Evolutionary conservation across 2,329 filamentous ascomycete species (phyloP).

Genomic region (Sphaerulina populicola): DNA sequence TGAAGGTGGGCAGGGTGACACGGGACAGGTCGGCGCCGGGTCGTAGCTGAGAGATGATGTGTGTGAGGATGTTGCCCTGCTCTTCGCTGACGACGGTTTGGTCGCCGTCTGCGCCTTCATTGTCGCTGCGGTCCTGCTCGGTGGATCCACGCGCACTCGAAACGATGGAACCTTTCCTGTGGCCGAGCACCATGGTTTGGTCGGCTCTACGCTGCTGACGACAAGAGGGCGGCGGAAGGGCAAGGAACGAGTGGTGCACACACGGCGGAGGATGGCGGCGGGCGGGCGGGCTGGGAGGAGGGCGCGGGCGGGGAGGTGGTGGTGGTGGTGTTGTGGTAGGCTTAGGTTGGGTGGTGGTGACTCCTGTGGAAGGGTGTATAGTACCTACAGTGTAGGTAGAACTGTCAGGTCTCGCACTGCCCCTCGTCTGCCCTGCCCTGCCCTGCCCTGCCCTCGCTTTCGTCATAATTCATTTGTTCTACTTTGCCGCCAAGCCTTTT

Average conservation of each 20-base stretch:
- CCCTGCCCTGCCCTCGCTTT: no score
- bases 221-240: neutral
- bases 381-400: no score
- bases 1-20: slow-evolving; percentile 93
- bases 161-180: slow-evolving; percentile 41
- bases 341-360: no score
- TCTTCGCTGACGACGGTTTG: slow-evolving; percentile 80
- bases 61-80: slow-evolving; percentile 90
- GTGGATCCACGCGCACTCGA: slow-evolving; percentile 38
- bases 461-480: no score
- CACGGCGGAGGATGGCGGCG: neutral
- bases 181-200: slow-evolving; percentile 41
- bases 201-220: neutral
- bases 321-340: neutral
- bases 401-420: no score
- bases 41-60: slow-evolving; percentile 94
- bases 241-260: neutral
- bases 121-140: slow-evolving; percentile 36
- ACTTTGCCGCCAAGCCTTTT: no score
- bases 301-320: no score
- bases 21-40: slow-evolving; percentile 91
- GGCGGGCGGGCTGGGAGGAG: no score
- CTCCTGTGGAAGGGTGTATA: neutral
- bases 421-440: no score
- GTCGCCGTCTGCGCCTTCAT: slow-evolving; percentile 33